phyloP scores from a whole-genome alignment of 2,329 filamentous ascomycete species.

The Reticulascus tulasneorum region DNA sequence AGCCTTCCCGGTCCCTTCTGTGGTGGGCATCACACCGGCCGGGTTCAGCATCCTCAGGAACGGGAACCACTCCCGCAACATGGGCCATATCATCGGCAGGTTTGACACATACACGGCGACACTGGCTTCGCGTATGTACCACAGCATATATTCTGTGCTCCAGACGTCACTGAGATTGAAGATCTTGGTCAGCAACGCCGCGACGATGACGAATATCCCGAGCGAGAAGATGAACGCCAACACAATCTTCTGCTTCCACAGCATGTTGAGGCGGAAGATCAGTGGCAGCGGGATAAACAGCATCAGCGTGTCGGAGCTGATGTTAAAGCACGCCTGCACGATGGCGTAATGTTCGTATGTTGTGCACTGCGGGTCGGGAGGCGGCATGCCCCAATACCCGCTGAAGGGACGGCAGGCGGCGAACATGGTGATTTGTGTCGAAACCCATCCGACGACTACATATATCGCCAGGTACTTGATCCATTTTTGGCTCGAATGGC shows the following conservation, averaged over 20 bases:
- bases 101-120: constrained; percentile 51
- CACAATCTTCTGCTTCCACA: constrained; percentile 36
- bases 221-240: constrained; percentile 45
- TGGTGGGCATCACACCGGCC: constrained; percentile 1
- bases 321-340: constrained; percentile 44
- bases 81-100: constrained; percentile 48
- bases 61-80: constrained; percentile 34
- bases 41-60: constrained; percentile 1
- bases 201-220: constrained; percentile 42
- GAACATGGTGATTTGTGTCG: constrained; percentile 41
- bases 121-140: constrained; percentile 51
- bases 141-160: constrained; percentile 36
- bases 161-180: constrained; percentile 31
- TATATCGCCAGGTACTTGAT: constrained; percentile 36
- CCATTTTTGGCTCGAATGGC: constrained; percentile 24
- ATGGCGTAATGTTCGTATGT: constrained; percentile 42
- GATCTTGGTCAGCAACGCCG: constrained; percentile 39
- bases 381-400: constrained; percentile 44
- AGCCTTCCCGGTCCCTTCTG: no score
- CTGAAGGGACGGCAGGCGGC: constrained; percentile 39
- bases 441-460: constrained; percentile 35
- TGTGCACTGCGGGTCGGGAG: constrained; percentile 39
- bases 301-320: constrained; percentile 43
- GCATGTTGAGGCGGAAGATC: constrained; percentile 29
- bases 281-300: constrained; percentile 44